Evolutionary conservation across 23 red algal genomes (phyloP).

Genomic region (Gracilaria domingensis): DNA sequence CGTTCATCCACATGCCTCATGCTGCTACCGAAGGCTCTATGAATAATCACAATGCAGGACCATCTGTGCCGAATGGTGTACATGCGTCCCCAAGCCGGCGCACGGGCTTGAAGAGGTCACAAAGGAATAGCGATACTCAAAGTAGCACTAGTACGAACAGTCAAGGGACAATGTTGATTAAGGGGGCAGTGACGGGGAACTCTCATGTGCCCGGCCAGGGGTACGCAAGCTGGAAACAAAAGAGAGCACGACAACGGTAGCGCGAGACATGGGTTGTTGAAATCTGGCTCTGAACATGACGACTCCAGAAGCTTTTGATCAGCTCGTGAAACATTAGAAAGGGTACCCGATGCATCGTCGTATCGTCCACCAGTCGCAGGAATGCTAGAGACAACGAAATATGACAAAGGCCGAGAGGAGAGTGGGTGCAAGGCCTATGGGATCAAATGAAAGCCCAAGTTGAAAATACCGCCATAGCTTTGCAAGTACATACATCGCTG

Average conservation of each 20-base stretch:
- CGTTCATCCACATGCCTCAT: neutral
- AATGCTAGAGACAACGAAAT: no score
- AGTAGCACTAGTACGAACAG: conserved; percentile 26
- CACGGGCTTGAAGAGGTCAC: neutral
- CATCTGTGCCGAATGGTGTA: neutral
- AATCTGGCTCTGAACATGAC: neutral
- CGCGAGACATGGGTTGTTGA: neutral
- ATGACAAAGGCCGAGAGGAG: no score
- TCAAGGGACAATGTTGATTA: conserved; percentile 27
- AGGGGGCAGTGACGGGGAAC: conserved; percentile 20
- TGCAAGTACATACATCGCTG: no score
- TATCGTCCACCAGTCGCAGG: no score
- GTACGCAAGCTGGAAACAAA: conserved; percentile 11
- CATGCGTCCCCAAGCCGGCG: neutral
- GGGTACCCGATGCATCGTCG: no score
- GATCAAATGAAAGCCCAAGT: no score
- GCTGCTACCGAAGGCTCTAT: neutral
- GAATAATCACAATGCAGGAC: neutral
- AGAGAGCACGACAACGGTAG: conserved; percentile 33
- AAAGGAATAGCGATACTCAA: conserved; percentile 16
- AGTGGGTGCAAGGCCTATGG: no score
- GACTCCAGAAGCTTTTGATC: no score
- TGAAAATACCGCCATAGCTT: no score
- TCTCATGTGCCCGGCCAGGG: conserved; percentile 1
- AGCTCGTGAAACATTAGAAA: no score